These are phyloP conservation scores for Fusarium beomiforme DNA, from an alignment of 2,329 filamentous ascomycete species.

Conservation along the genomic window DNA sequence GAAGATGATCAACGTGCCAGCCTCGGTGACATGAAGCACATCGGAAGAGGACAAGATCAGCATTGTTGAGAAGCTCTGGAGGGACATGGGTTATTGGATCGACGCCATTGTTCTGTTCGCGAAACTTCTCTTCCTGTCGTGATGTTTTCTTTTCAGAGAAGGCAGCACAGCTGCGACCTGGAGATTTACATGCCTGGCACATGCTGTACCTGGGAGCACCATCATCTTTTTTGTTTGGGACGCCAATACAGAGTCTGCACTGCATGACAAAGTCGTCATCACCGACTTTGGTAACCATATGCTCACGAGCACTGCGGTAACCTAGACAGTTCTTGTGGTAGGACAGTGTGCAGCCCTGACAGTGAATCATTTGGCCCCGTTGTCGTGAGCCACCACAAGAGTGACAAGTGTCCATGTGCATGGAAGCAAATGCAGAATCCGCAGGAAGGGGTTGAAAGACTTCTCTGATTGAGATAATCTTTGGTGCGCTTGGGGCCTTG, in stretches of 20 bases:
- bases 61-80: conserved; percentile 75
- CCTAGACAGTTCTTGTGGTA: conserved; percentile 90
- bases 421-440: conserved; percentile 72
- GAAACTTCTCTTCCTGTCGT: conserved; percentile 83
- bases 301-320: conserved; percentile 77
- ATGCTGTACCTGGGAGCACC: conserved; percentile 74
- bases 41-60: conserved; percentile 81
- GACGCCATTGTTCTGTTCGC: conserved; percentile 79
- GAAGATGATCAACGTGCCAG: conserved; percentile 87
- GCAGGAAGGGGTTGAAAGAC: conserved; percentile 71
- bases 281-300: conserved; percentile 86
- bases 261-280: conserved; percentile 85
- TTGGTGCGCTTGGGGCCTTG: conserved; percentile 56
- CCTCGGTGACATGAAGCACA: conserved; percentile 80
- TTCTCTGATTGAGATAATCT: conserved; percentile 75
- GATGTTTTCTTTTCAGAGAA: conserved; percentile 79
- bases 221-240: conserved; percentile 73
- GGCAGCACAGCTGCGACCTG: conserved; percentile 76
- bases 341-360: conserved; percentile 87
- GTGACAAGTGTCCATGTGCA: conserved; percentile 78
- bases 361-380: conserved; percentile 79
- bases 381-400: conserved; percentile 65
- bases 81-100: conserved; percentile 79
- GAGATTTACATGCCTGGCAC: conserved; percentile 75
- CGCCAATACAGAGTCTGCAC: conserved; percentile 84